Evolutionary conservation across 2,329 filamentous ascomycete genomes (phyloP).

Genomic region (Coleophoma eucalyptorum): DNA sequence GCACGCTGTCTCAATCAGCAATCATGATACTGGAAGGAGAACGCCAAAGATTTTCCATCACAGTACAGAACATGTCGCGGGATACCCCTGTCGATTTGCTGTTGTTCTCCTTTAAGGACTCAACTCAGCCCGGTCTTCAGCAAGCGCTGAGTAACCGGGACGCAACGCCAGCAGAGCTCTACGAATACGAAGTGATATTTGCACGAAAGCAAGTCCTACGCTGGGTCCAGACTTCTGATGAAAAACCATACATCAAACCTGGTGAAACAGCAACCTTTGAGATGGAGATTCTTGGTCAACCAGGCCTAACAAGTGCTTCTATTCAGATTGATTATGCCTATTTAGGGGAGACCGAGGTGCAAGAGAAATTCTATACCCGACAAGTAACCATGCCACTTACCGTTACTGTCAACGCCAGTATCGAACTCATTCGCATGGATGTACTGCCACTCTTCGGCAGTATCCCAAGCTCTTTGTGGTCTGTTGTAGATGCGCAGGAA

Average conservation of each 20-base stretch:
- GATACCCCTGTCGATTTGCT: slow-evolving; percentile 76
- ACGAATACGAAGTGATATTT: slow-evolving; percentile 81
- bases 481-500: slow-evolving; percentile 26
- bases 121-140: slow-evolving; percentile 74
- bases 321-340: slow-evolving; percentile 86
- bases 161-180: slow-evolving; percentile 72
- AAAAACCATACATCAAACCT: slow-evolving; percentile 58
- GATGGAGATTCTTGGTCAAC: slow-evolving; percentile 82
- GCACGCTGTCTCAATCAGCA: slow-evolving; percentile 76
- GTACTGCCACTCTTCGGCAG: slow-evolving; percentile 68
- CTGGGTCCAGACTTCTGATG: slow-evolving; percentile 44
- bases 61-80: slow-evolving; percentile 71
- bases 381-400: slow-evolving; percentile 78
- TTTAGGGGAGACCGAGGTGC: slow-evolving; percentile 69
- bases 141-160: slow-evolving; percentile 73
- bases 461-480: slow-evolving; percentile 60
- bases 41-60: slow-evolving; percentile 70
- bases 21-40: slow-evolving; percentile 95
- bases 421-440: slow-evolving; percentile 79
- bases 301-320: slow-evolving; percentile 73
- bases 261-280: slow-evolving; percentile 68
- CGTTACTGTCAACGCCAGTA: slow-evolving; percentile 86
- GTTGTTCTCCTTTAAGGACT: slow-evolving; percentile 86
- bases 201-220: slow-evolving; percentile 69
- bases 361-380: slow-evolving; percentile 76